Conservation (phyloP, 2,329 filamentous ascomycete genomes). For the Colletotrichum tabaci region DNA sequence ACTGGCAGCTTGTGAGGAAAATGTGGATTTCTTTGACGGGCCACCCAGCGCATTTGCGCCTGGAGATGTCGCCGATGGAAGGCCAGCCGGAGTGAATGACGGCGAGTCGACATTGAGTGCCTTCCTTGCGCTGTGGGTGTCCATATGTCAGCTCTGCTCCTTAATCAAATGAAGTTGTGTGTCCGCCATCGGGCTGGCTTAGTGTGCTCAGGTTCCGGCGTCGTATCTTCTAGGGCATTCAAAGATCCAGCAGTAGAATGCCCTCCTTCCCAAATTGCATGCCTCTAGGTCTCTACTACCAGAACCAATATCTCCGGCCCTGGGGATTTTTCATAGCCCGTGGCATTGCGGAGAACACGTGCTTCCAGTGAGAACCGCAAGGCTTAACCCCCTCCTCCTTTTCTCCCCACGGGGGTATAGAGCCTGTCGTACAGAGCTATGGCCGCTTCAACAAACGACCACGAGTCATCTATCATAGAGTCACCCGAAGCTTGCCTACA, state of each 20-base stretch:
- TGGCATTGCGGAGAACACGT: too few species aligned
- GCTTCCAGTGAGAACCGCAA: background rate
- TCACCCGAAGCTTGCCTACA: background rate
- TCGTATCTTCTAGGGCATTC: background rate
- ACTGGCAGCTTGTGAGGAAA: slow-evolving; percentile 91
- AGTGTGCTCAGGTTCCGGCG: background rate
- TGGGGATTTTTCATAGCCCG: background rate
- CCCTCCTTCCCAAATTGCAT: background rate
- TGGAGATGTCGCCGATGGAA: slow-evolving; percentile 47
- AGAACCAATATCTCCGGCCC: background rate
- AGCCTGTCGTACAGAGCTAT: background rate
- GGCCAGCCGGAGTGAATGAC: slow-evolving; percentile 84
- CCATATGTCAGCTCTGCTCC: slow-evolving; percentile 27
- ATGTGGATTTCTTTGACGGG: slow-evolving; percentile 77
- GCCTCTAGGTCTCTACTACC: background rate
- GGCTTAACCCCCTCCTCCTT: too few species aligned
- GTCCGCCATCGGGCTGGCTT: background rate
- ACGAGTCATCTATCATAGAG: background rate
- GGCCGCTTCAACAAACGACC: background rate
- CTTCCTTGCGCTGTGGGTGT: slow-evolving; percentile 71
- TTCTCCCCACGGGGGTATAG: background rate
- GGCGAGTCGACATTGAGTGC: slow-evolving; percentile 95
- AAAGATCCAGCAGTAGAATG: background rate
- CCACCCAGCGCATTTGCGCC: slow-evolving; percentile 52
- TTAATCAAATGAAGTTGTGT: background rate